Evolutionary conservation across 129 eudicot species (phyloP).

Genomic region (Centaurea solstitialis): DNA sequence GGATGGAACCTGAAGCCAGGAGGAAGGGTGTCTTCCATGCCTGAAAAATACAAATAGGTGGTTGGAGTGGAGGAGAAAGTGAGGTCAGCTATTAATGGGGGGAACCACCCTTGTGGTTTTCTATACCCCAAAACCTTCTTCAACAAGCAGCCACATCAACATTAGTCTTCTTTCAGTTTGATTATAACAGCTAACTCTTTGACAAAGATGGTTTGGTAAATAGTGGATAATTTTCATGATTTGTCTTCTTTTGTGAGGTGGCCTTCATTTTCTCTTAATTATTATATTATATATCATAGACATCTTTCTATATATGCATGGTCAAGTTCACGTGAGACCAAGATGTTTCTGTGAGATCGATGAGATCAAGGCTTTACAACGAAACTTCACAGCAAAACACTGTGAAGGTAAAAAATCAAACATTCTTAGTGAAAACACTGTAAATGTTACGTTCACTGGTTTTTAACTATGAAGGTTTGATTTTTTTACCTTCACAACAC

Average conservation of each 20-base stretch:
- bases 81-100: constrained; percentile 29
- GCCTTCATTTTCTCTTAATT: not conserved
- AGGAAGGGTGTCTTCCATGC: constrained; percentile 86
- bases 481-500: too few relatives aligned
- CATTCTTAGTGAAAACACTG: too few relatives aligned
- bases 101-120: constrained; percentile 19
- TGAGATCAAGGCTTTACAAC: too few relatives aligned
- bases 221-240: constrained; percentile 23
- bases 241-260: constrained; percentile 3
- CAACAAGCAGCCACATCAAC: constrained; percentile 52
- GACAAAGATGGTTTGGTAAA: constrained; percentile 45
- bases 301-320: too few relatives aligned
- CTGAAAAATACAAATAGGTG: constrained; percentile 4
- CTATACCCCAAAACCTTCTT: constrained; percentile 46
- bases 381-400: too few relatives aligned
- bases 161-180: constrained; percentile 41
- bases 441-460: too few relatives aligned
- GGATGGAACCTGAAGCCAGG: constrained; percentile 97
- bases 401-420: too few relatives aligned
- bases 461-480: too few relatives aligned
- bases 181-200: constrained; percentile 44
- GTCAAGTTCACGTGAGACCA: too few relatives aligned
- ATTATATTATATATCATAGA: too few relatives aligned
- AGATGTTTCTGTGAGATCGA: too few relatives aligned
- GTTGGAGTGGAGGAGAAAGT: constrained; percentile 10